These are phyloP conservation scores for Cynara cardunculus DNA, from an alignment of 129 eudicot species.

Conservation along the genomic window DNA sequence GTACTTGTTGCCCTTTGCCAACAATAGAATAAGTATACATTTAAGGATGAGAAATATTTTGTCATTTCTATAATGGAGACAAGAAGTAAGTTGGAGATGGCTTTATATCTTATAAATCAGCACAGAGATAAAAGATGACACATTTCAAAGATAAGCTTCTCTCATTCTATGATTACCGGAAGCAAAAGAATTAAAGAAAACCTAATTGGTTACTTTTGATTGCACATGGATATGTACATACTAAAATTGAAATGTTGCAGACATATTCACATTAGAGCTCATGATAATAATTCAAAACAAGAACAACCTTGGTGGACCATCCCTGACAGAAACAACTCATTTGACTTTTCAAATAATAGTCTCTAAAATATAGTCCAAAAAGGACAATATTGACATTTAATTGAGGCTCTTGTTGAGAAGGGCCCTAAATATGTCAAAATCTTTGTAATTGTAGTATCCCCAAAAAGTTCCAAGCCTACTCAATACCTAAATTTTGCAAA, in stretches of 20 bases:
- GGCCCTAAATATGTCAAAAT: conserved; percentile 16
- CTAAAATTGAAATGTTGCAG: conserved; percentile 22
- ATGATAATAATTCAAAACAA: conserved; percentile 24
- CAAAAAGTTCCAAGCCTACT: not conserved
- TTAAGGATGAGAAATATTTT: not conserved
- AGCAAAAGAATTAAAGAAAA: conserved; percentile 2
- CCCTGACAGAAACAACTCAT: conserved; percentile 10
- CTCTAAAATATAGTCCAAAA: not conserved
- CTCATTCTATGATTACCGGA: not conserved
- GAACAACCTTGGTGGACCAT: conserved; percentile 17
- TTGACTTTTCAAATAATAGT: conserved; percentile 13
- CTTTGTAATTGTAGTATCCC: not conserved
- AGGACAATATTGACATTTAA: conserved; percentile 13
- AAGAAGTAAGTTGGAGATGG: not conserved
- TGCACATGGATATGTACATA: conserved; percentile 16
- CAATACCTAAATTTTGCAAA: not conserved
- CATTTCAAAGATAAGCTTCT: conserved; percentile 9
- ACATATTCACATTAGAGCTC: conserved; percentile 24
- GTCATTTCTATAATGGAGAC: not conserved
- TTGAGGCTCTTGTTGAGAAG: not conserved
- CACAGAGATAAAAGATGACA: not conserved
- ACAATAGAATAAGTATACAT: not conserved
- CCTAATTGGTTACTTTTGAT: conserved; percentile 7
- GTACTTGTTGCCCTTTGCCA: not conserved
- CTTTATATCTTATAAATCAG: not conserved